Base-by-base conservation (phyloP, 2,329 filamentous ascomycete species). In the Geosmithia putterillii region DNA sequence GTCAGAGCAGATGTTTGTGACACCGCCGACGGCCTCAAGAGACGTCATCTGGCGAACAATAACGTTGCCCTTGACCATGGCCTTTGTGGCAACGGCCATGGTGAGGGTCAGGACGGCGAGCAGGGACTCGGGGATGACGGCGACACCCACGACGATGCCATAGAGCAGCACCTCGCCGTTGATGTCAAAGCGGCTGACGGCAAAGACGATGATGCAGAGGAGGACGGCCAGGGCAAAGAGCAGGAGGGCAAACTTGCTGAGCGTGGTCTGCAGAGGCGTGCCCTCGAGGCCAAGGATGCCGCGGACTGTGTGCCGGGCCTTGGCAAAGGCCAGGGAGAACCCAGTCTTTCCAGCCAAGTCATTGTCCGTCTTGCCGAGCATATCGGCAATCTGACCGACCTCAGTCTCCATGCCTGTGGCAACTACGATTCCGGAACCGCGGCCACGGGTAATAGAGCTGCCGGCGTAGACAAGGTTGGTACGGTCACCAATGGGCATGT, bases 241-340 rank as follows among this genome's bases (percentile, higher is more conserved):
- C 3, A 86, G 58, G 38, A 92, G 79, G 22, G 88, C 87, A 54
- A 95, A 81, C 61, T 89, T 87, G 64, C 83, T 86, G 42, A 95
- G 71, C 55, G 86, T 90, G 50, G 83, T 81, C 64, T 94, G 86
- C 39, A 95, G 69, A 1, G 88, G 88, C 1, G 88, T 94, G 41
- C 87, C 87, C 44, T 84, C 73, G 2, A 81, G 60, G 44, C 77
- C 81, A 38, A 85, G 70, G 47, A 84, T 69, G 50, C 71, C 71
- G 39, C 72, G 69, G 43, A 58, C 46, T 42, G 61, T 64, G 45
- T 63, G 62, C 46, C 65, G 65, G 48, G 59, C 61, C 45, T 64
- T 65, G 52, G 66, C 65, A 48, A 67, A 54, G 23, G 63, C 58
- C 39, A 64, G 59, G 50, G 57, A 57, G 40, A 76, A 65, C 52